A percentile compares a stretch with the other conserved stretches of the same genome.
Evolutionary conservation across 2,329 filamentous ascomycete genomes (phyloP).

Genomic region (Penicillium brevicompactum): DNA sequence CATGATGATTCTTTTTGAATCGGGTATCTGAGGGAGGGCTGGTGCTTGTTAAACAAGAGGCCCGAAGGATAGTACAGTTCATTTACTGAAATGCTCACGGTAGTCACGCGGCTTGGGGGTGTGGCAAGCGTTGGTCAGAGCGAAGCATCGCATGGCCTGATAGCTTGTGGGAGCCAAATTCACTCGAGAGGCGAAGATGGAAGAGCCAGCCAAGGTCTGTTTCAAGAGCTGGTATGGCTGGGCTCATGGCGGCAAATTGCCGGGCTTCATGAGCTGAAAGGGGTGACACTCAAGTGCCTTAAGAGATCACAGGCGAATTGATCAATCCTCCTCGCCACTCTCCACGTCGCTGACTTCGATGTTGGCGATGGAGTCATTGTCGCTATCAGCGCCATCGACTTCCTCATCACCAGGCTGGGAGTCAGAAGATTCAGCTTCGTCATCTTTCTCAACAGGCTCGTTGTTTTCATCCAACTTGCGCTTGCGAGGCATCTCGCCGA

Average conservation of each 20-base stretch:
- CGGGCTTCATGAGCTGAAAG: background rate
- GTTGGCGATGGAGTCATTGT: slow-evolving; percentile 46
- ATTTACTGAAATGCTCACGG: slow-evolving; percentile 6
- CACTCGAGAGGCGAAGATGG: background rate
- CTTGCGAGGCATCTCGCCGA: slow-evolving; percentile 80
- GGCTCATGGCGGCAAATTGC: background rate
- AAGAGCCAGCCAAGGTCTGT: slow-evolving; percentile 6
- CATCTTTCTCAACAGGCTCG: slow-evolving; percentile 34
- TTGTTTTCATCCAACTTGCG: slow-evolving; percentile 68
- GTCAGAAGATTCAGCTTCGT: slow-evolving; percentile 37
- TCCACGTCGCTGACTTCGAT: slow-evolving; percentile 46
- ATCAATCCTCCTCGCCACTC: slow-evolving; percentile 45
- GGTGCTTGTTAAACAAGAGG: slow-evolving; percentile 1
- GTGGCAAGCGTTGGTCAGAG: background rate
- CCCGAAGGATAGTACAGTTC: background rate
- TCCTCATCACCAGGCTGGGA: slow-evolving; percentile 38
- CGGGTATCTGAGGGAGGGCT: slow-evolving; percentile 10
- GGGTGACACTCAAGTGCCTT: slow-evolving; percentile 7
- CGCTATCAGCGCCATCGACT: slow-evolving; percentile 45
- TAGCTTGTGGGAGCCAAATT: background rate
- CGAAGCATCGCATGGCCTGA: background rate
- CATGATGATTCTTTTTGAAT: slow-evolving; percentile 12
- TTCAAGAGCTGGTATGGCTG: slow-evolving; percentile 4
- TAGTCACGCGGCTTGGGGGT: background rate
- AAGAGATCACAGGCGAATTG: background rate